Conservation (phyloP, 352 stramenopile species). For the Phytopythium mirpurense region DNA sequence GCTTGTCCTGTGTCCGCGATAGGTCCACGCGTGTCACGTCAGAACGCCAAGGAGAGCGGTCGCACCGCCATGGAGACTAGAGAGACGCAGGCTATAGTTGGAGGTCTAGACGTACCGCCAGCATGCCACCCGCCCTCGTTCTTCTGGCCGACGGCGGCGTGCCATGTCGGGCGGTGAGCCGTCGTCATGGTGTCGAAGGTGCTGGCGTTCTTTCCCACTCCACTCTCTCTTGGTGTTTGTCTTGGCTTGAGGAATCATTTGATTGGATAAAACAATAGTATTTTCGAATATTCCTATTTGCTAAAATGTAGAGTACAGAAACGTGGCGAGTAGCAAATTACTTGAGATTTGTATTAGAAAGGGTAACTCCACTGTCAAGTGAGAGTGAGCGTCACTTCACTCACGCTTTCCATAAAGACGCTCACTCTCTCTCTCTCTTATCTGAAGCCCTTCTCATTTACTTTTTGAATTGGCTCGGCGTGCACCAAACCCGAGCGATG, state of each 20-base stretch:
- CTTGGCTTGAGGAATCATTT: background rate
- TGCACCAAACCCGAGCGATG: too few relatives aligned
- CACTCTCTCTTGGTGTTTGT: too few relatives aligned
- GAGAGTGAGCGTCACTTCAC: background rate
- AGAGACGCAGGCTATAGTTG: too few relatives aligned
- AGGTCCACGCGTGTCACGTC: background rate
- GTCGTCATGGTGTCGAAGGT: conserved; percentile 71
- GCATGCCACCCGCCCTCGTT: conserved; percentile 85
- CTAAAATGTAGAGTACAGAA: background rate
- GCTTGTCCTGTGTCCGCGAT: conserved; percentile 38
- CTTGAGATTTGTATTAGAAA: background rate
- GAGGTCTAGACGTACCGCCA: conserved; percentile 63
- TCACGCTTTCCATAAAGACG: background rate
- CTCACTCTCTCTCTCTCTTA: too few relatives aligned
- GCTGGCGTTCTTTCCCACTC: too few relatives aligned
- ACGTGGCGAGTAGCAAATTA: background rate
- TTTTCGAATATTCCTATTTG: background rate
- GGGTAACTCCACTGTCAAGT: background rate
- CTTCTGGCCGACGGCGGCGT: conserved; percentile 80
- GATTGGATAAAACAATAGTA: background rate
- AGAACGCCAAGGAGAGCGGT: background rate
- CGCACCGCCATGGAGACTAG: background rate
- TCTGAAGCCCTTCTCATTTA: too few relatives aligned
- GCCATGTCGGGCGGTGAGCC: conserved; percentile 81
- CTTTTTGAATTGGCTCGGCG: too few relatives aligned